Base-by-base conservation (phyloP, 345 rosid species). In the Pseudoturritis turrita region DNA sequence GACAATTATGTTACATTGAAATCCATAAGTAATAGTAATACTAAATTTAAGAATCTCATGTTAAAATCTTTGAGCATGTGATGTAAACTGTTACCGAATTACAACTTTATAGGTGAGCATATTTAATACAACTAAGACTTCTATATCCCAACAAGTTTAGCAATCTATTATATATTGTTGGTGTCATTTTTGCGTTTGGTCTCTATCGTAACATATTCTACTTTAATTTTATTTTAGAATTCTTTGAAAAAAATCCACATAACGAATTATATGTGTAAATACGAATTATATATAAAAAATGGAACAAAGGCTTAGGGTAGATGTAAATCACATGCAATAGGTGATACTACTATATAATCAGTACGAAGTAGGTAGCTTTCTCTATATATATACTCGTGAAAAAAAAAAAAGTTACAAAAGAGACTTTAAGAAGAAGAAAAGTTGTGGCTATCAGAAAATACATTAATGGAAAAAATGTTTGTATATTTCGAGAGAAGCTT, bases 241-340 rank as follows among this genome's bases (percentile, higher is more conserved):
- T 53, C 25, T 28, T 28, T 58, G 17, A 19, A 14, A 18, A 49
- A 47, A 45, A 45, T 15, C 10, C 7, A 49, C 56, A 51, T 26
- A 52, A 52, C 25, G 10, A 26, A 12, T 14, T 19, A 52, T 6
- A n/a, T 52, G 19, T 33, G 14, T n/a, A 21, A 47, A 5, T 21
- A 11, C 3, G 45, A 60, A 22, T 33, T 19, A n/a, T 33, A 3
- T 29, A 6, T 8, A 2, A 11, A 44, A 6, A 12, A 22, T 19
- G 58, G 22, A 54, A 64, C 54, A 25, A 47, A 56, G 4, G 35
- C 46, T 13, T 19, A 64, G 8, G 72, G 45, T 47, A 47, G 67
- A 56, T 65, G 50, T 40, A 25, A 26, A 65, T 57, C 72, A 74
- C 73, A 74, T 35, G 73, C 61, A 58, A 66, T 44, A 58, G 11